Base-by-base conservation (phyloP, 768 basidiomycete genomes). In the Lactarius evosmus region DNA sequence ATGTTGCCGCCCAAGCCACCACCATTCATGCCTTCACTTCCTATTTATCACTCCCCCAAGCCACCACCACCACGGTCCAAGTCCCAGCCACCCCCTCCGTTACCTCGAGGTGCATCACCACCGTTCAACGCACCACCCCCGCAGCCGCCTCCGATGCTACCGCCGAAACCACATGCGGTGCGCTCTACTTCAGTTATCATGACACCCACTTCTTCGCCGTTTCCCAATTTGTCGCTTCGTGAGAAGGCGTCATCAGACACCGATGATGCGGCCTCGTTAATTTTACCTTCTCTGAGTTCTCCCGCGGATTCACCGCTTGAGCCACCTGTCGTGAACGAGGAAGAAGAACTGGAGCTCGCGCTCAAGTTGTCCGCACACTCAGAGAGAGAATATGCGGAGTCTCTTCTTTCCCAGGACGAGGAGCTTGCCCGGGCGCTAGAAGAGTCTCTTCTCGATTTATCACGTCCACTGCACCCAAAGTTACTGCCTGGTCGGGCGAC, bases 301-400 rank as follows among this genome's bases (percentile, higher is more conserved):
- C 62, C 60, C 4, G 56, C 53, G 64, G 67, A 68, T 33, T 62
- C 67, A 12, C 63, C 58, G 7, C 61, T 57, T 34, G 61, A 56
- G 22, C 32, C 61, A 25, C 12, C 38, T 14, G 44, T 22, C 19
- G 32, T 55, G 34, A 56, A 41, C 44, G 88, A 91, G 70, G 87
- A 89, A 62, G 84, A 85, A 33, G 86, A 90, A 49, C 75, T 91
- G 16, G 83, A 82, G 25, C 78, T 78, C 65, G 90, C 88, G 0
- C 68, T 92, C 62, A 79, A 83, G 67, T 80, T 80, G 63, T 88
- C 86, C 1, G 65, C 79, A 69, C 56, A 36, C 17, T 17, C 36
- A 25, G 53, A 30, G 19, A 33, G 65, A 22, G 61, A 50, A 7
- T 38, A 44, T 55, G 19, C 27, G 14, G 33, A 61, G 19, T 40